Evolutionary conservation across 208 protist genomes (phyloP).

Genomic region (Phytomonas sp.): DNA sequence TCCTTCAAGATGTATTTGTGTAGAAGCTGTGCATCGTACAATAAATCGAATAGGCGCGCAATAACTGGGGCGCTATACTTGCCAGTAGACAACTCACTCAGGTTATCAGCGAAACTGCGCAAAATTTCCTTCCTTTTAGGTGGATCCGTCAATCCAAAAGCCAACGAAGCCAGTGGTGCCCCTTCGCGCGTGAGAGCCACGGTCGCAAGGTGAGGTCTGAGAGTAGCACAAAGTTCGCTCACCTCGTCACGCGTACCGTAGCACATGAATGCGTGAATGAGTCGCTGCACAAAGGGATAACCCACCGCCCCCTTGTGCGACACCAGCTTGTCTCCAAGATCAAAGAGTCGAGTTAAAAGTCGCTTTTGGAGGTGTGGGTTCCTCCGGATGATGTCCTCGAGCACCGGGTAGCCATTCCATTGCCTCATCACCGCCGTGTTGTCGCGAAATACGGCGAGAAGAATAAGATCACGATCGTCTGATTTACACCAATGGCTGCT

Average conservation of each 20-base stretch:
- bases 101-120: conserved; percentile 46
- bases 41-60: conserved; percentile 78
- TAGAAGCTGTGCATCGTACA: conserved; percentile 81
- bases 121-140: conserved; percentile 81
- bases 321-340: conserved; percentile 81
- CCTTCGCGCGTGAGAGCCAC: conserved; percentile 68
- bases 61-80: conserved; percentile 85
- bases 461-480: conserved; percentile 57
- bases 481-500: conserved; percentile 72
- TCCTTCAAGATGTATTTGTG: conserved; percentile 75
- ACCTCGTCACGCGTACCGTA: conserved; percentile 75
- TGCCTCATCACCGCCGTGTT: conserved; percentile 78
- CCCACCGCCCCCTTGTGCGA: conserved; percentile 81
- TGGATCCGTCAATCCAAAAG: conserved; percentile 73
- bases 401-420: conserved; percentile 73
- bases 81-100: conserved; percentile 54
- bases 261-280: conserved; percentile 59
- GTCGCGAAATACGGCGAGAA: conserved; percentile 81
- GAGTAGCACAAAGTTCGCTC: conserved; percentile 77
- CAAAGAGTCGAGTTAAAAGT: conserved; percentile 71
- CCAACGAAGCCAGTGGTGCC: conserved; percentile 62
- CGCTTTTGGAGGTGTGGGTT: conserved; percentile 63
- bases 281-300: conserved; percentile 80
- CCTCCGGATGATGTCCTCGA: conserved; percentile 58
- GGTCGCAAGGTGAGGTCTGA: conserved; percentile 60